phyloP scores from a whole-genome alignment of 2,329 filamentous ascomycete genomes.

The Cladosporium sp. region DNA sequence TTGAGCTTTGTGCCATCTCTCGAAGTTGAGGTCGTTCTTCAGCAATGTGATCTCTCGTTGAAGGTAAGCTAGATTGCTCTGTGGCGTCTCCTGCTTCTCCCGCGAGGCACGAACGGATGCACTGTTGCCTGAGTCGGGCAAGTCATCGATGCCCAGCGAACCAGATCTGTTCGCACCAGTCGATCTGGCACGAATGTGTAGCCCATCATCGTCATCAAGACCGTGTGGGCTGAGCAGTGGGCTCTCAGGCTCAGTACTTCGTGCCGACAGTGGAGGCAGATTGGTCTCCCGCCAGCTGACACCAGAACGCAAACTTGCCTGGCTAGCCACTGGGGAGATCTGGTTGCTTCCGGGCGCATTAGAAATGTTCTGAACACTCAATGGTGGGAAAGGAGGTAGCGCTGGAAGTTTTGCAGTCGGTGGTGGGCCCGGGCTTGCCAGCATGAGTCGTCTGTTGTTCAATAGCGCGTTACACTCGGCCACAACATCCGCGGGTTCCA shows the following conservation, averaged over 20 bases:
- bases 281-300: constrained; percentile 57
- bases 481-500: constrained; percentile 76
- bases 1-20: constrained; percentile 80
- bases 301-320: constrained; percentile 33
- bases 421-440: constrained; percentile 50
- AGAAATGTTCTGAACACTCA: constrained; percentile 17
- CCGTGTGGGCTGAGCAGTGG: constrained; percentile 58
- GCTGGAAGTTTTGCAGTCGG: constrained; percentile 48
- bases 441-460: constrained; percentile 42
- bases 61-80: constrained; percentile 54
- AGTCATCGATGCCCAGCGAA: constrained; percentile 31
- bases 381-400: constrained; percentile 42
- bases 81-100: constrained; percentile 25
- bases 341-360: constrained; percentile 24
- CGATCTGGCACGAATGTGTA: constrained; percentile 25
- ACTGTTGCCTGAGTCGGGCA: constrained; percentile 24
- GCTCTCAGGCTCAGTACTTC: constrained; percentile 51
- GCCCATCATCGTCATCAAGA: constrained; percentile 20
- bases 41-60: constrained; percentile 74
- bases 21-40: constrained; percentile 79
- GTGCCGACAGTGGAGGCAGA: constrained; percentile 50
- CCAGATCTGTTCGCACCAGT: constrained; percentile 7
- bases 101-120: constrained; percentile 7
- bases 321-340: constrained; percentile 33
- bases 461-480: constrained; percentile 76